Evolutionary conservation across 257 asterid genomes (phyloP), one percentile per base, ranked within the genome.

Genomic region (Rhazya stricta): DNA sequence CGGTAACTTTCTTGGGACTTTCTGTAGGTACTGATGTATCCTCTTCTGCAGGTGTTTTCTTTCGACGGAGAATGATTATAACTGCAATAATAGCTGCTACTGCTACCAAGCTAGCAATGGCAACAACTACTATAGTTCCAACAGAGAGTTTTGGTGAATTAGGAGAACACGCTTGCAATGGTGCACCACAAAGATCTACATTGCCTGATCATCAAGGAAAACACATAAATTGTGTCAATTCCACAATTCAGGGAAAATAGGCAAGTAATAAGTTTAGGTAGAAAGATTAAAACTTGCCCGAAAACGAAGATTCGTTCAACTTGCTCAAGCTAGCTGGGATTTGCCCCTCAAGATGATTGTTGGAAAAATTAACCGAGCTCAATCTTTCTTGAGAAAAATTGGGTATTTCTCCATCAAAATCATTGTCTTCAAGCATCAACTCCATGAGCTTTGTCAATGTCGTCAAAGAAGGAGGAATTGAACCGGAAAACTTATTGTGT

Each of bases 141-240:
- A 72, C 2, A 19, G 97, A 76, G 21, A 83, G 81, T 37, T 82
- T 74, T 21, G 66, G 21, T 8, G 78, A 25, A n/a, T n/a, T n/a
- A 9, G 37, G 3, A 5, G 74, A 8, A 85, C 99, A 95, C 39
- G 79, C 4, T 57, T 66, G 16, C 81, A 95, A 78, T 23, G 99
- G 99, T 16, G 73, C 68, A 2, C 96, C 99, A 41, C 99, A 95
- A 9, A 95, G 84, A 27, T 78, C 81, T 36, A 23, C 41, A 86
- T 95, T 91, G 45, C 94, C 98, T 91, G 83, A 68, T 39, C 46
- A 71, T 57, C 29, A 12, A 16, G n/a, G 69, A 57, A 65, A 43
- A 43, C 9, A 74, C 12, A 50, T 15, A 41, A 69, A 39, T 21
- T 37, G 25, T 23, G 29, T 58, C 11, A 23, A n/a, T 58, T n/a